These are phyloP conservation scores for Cyberlindnera maritima DNA, from an alignment of 805 yeast species.

Conservation along the genomic window DNA sequence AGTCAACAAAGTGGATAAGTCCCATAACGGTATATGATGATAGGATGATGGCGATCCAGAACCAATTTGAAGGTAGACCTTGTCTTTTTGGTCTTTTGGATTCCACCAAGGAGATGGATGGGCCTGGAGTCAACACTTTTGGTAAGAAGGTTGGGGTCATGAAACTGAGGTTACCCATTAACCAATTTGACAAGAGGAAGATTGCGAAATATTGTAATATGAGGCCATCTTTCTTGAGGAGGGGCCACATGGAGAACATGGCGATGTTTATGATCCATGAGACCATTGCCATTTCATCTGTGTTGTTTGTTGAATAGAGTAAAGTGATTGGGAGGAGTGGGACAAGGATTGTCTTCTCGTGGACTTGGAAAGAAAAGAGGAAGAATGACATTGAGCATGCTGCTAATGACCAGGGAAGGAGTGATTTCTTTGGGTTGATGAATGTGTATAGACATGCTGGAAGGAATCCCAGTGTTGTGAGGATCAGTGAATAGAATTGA, in stretches of 20 bases:
- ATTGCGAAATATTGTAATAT: constrained; percentile 67
- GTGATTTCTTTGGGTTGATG: constrained; percentile 46
- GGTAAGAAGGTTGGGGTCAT: constrained; percentile 44
- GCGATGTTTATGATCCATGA: constrained; percentile 88
- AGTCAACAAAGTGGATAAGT: constrained; percentile 54
- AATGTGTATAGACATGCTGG: constrained; percentile 56
- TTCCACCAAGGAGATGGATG: constrained; percentile 35
- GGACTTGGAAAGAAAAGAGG: constrained; percentile 92
- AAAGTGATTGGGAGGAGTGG: constrained; percentile 85
- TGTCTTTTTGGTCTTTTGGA: constrained; percentile 35
- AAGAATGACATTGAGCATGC: constrained; percentile 85
- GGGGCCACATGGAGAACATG: constrained; percentile 84
- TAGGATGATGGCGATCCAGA: constrained; percentile 50
- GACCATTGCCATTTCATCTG: constrained; percentile 65
- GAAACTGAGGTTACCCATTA: constrained; percentile 63
- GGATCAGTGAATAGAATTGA: constrained; percentile 51
- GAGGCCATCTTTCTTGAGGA: constrained; percentile 73
- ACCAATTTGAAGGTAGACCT: constrained; percentile 45
- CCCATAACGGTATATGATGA: constrained; percentile 52
- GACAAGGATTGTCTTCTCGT: constrained; percentile 85
- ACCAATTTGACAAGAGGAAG: constrained; percentile 70
- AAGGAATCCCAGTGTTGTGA: constrained; percentile 50
- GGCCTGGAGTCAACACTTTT: constrained; percentile 42
- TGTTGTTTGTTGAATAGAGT: constrained; percentile 49
- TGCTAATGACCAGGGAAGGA: constrained; percentile 71